Conservation (phyloP, 2,329 filamentous ascomycete genomes). For the Pestalotiopsis sp. region DNA sequence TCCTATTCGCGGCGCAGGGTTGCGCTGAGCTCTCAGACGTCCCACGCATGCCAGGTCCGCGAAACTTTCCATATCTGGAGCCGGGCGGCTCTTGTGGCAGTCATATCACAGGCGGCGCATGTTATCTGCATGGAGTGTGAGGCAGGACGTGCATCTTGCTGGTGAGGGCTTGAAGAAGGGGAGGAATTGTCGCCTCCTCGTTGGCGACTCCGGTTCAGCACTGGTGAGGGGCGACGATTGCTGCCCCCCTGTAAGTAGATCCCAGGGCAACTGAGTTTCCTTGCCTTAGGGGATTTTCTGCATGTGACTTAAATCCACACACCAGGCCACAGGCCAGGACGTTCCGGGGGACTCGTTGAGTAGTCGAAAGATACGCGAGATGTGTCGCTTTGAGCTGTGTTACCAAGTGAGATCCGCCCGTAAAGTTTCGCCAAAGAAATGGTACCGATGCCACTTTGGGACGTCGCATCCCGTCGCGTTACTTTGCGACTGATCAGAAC, state of each 20-base stretch:
- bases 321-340: not conserved
- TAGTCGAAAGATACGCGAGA: not conserved
- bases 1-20: not conserved
- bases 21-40: slow-evolving; percentile 5
- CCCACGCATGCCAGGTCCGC: not conserved
- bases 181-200: not conserved
- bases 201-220: not conserved
- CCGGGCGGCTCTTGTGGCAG: slow-evolving; percentile 1
- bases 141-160: not conserved
- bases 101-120: not conserved
- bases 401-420: not conserved
- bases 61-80: not conserved
- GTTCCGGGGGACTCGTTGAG: not conserved
- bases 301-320: slow-evolving; percentile 20
- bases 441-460: not conserved
- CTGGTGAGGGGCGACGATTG: slow-evolving; percentile 1
- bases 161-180: not conserved
- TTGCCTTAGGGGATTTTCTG: slow-evolving; percentile 27
- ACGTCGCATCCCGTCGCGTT: not conserved
- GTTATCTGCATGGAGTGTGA: not conserved
- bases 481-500: not conserved
- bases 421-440: not conserved
- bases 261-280: slow-evolving; percentile 21
- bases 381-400: not conserved
- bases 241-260: slow-evolving; percentile 12